Evolutionary conservation across 306 rosid genomes (phyloP), one percentile per base, ranked within the genome.

Genomic region (Crataegus laevigata): DNA sequence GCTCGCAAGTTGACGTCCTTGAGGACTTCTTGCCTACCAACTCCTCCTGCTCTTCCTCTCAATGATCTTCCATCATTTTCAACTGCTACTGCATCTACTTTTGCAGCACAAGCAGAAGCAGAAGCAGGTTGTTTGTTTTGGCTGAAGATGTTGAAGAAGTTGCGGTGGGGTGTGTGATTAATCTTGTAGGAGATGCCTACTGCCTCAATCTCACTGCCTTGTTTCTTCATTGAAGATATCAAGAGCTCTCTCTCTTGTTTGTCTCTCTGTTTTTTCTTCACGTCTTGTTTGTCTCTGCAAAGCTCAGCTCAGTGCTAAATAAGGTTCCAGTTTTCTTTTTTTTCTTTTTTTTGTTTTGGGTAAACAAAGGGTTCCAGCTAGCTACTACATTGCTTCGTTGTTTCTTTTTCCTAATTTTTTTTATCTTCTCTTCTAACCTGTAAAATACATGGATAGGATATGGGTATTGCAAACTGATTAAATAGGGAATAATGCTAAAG

Each of bases 191-290:
- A 82, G 78, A 94, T 84, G 78, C 81, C 88, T 59, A 84, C 84
- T 79, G 91, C 96, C 79, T 91, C 96, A 72, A 94, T 91, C 80
- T 91, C 93, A 83, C 97, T 90, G 15, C 92, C 91, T 77, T 89
- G 88, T 77, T 90, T 85, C 93, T 80, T 87, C 89, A 84, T 87
- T 85, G 87, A 73, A 29, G 18, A 54, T 8, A 21, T 32, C 32
- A 77, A 72, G 65, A 71, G 66, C 77, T 67, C 24, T 42, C 24
- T 74, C 74, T 67, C 63, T 78, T 65, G 32, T 59, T 26, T 59
- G 14, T 26, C 30, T 59, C 32, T 25, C 65, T 59, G 18, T 26
- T 26, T 11, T 12, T 26, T 12, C 12, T 2, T 26, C 7, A 24
- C 65, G 25, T 24, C 11, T 10, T 40, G 12, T 10, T 11, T 55